These are phyloP conservation scores for Cnidoscolus chayamansa DNA, from an alignment of 441 rosid genomes.

Conservation along the genomic window DNA sequence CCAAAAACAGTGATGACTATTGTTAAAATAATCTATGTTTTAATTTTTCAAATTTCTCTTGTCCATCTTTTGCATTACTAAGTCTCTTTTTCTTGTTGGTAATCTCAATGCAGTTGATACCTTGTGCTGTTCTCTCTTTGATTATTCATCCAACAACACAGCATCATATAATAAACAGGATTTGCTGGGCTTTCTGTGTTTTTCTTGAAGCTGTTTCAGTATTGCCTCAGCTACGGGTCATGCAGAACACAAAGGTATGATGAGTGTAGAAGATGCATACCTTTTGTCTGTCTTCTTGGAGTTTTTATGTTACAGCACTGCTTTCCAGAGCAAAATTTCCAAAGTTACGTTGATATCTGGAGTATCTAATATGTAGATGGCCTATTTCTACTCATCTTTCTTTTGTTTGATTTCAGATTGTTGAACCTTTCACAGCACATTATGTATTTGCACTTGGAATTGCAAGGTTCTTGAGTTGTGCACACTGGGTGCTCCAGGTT, in stretches of 20 bases:
- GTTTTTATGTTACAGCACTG: background rate
- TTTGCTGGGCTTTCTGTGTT: slow-evolving; percentile 87
- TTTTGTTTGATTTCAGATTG: slow-evolving; percentile 51
- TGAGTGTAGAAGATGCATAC: background rate
- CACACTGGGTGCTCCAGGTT: slow-evolving; percentile 99
- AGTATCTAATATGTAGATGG: background rate
- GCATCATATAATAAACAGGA: slow-evolving; percentile 66
- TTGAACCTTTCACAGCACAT: slow-evolving; percentile 98
- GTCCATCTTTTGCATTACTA: background rate
- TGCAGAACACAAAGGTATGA: slow-evolving; percentile 92
- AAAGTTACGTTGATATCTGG: background rate
- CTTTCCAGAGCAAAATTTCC: background rate
- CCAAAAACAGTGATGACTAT: background rate
- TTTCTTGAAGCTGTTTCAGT: slow-evolving; percentile 94
- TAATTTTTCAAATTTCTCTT: background rate
- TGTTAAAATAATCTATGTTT: background rate
- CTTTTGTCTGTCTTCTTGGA: background rate
- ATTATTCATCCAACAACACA: slow-evolving; percentile 76
- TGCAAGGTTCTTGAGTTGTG: slow-evolving; percentile 91
- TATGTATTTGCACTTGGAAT: slow-evolving; percentile 95
- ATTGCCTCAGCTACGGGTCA: slow-evolving; percentile 83
- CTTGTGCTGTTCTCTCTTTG: slow-evolving; percentile 76
- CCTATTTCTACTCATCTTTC: background rate
- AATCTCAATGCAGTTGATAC: slow-evolving; percentile 57
- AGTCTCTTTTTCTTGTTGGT: background rate